Conservation (phyloP, 225 moss, liverwort and hornwort species). For the Anthoceros angustus region DNA sequence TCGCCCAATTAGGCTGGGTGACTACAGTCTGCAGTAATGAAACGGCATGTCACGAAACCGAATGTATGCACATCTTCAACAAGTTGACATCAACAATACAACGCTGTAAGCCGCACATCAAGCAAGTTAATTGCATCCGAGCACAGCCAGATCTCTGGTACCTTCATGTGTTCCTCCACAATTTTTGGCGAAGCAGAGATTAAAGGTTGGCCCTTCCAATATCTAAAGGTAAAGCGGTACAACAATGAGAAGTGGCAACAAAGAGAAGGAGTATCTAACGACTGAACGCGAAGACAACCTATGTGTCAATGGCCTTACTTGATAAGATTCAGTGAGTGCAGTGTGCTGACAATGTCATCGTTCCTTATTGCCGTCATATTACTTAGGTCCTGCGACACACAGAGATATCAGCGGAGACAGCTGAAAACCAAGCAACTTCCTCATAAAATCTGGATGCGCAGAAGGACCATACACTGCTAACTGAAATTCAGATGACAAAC, state of each 20-base stretch:
- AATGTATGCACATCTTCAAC: neutral
- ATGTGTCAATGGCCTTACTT: conserved; percentile 29
- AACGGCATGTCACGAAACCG: too few species aligned
- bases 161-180: conserved; percentile 84
- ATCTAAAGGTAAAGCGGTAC: conserved; percentile 20
- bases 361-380: conserved; percentile 70
- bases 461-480: too few species aligned
- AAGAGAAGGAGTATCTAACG: neutral
- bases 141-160: neutral
- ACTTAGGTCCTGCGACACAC: conserved; percentile 49
- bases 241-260: neutral
- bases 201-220: conserved; percentile 86
- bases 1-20: neutral
- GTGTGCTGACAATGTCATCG: conserved; percentile 78
- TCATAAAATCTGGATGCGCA: too few species aligned
- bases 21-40: neutral
- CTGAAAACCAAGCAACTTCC: too few species aligned
- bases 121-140: neutral
- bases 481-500: too few species aligned
- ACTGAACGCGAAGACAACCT: conserved; percentile 3
- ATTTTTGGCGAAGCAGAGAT: conserved; percentile 75
- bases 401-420: neutral
- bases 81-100: neutral
- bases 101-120: neutral
- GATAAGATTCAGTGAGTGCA: conserved; percentile 69